These are phyloP conservation scores for Tulasnella sp. DNA, from an alignment of 768 basidiomycete species.

Conservation along the genomic window DNA sequence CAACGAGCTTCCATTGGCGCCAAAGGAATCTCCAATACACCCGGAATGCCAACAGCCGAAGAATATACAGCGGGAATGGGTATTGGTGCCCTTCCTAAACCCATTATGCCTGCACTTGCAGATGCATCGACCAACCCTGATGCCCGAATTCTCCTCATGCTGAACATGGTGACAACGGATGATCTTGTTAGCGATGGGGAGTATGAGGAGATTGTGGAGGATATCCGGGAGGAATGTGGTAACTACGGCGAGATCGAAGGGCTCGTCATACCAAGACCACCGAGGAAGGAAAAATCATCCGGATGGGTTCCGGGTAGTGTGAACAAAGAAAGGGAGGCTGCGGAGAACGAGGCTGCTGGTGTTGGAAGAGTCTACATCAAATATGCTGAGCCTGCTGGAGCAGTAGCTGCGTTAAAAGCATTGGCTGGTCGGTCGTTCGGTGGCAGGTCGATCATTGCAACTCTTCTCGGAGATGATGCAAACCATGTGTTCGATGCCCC, in stretches of 20 bases:
- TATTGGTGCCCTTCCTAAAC: conserved; percentile 41
- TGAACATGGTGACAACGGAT: conserved; percentile 96
- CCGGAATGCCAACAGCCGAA: conserved; percentile 43
- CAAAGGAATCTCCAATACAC: conserved; percentile 51
- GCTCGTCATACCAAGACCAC: conserved; percentile 75
- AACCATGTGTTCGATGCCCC: conserved; percentile 10
- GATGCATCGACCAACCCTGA: conserved; percentile 40
- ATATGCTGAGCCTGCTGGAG: conserved; percentile 49
- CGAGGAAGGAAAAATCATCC: conserved; percentile 72
- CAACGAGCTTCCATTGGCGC: conserved; percentile 94
- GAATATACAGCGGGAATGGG: conserved; percentile 49
- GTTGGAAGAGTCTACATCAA: conserved; percentile 95
- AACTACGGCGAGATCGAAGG: conserved; percentile 74
- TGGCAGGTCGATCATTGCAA: conserved; percentile 77
- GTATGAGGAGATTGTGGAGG: conserved; percentile 87
- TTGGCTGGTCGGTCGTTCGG: conserved; percentile 84
- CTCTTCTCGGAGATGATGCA: conserved; percentile 37
- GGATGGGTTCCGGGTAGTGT: conserved; percentile 55
- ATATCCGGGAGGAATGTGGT: conserved; percentile 81
- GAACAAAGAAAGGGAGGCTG: conserved; percentile 43
- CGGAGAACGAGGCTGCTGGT: conserved; percentile 76
- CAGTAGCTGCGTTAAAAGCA: conserved; percentile 61
- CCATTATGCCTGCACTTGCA: conserved; percentile 68
- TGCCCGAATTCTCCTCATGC: conserved; percentile 83
- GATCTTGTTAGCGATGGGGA: conserved; percentile 84